Evolutionary conservation across 495 filamentous ascomycete genomes (phyloP), one percentile per base, ranked within the genome.

Genomic region (Umbilicaria muhlenbergii): DNA sequence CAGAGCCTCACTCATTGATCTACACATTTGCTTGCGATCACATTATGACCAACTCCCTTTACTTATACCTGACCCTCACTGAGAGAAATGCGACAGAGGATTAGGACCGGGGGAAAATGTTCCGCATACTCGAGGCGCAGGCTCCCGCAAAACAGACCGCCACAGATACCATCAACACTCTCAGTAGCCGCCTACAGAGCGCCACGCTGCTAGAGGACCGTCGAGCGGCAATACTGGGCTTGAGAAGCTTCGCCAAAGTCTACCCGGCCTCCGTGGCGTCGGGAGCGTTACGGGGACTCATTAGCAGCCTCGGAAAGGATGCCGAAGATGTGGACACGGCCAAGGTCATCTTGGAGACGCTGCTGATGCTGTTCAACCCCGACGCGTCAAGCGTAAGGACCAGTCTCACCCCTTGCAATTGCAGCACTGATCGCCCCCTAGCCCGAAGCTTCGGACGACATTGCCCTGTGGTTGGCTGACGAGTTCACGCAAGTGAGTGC

Each of bases 181-280:
- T 95, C 36, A 89, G 81, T 64, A 77, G 78, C 54, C 82, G 91
- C 42, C 74, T 98, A 24, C 77, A 81, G 51, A 88, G 78, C 45
- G 84, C 86, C 28, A 94, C 85, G 1, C 71, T 98, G 15, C 72
- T 96, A 32, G 91, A 98, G 64, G 91, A 98, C 62, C 79, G 91
- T 39, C 80, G 91, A 44, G 86, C 83, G 42, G 88, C 91, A 36
- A 92, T 96, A 39, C 74, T 93, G 44, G 91, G 91, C 28, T 69
- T 98, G 32, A 74, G 92, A 47, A 94, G 86, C 68, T 95, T 98
- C 62, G 86, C 91, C 28, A 94, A 94, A 58, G 75, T 87, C 42
- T 96, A 88, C 56, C 92, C 93, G 31, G 91, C 93, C 17, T 88
- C 85, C 11, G 91, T 98, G n/a, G 87, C 91, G 11, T 94, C 87